These are phyloP conservation scores for Rubus parviflorus DNA, from an alignment of 306 rosid species.

Conservation along the genomic window DNA sequence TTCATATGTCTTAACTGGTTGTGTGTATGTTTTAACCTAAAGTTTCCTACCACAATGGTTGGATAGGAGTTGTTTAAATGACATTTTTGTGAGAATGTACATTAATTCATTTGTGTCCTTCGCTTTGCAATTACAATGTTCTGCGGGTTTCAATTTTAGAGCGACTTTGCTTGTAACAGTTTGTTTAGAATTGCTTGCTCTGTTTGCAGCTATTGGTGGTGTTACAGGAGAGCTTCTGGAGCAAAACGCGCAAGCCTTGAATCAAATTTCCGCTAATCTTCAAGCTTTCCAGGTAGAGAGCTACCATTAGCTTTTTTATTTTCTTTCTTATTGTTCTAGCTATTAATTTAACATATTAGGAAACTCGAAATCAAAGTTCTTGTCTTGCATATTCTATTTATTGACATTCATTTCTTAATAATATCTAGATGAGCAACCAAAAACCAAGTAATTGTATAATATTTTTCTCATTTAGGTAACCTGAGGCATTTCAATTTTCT, in stretches of 20 bases:
- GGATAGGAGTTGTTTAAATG: neutral
- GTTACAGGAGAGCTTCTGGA: constrained; percentile 51
- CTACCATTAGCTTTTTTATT: neutral
- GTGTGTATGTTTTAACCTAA: neutral
- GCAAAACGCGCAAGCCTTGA: constrained; percentile 45
- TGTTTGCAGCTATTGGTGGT: constrained; percentile 50
- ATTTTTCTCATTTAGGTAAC: neutral
- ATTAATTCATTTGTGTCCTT: neutral
- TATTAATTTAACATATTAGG: neutral
- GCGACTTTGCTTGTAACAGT: neutral
- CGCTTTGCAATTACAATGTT: neutral
- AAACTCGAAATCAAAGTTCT: neutral
- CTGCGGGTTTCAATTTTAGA: neutral
- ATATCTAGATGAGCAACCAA: neutral
- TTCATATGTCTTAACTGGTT: neutral
- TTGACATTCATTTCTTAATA: neutral
- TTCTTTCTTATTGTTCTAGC: neutral
- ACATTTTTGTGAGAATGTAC: neutral
- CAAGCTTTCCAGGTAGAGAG: constrained; percentile 44
- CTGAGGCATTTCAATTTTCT: neutral
- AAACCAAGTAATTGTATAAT: neutral
- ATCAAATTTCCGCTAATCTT: constrained; percentile 47
- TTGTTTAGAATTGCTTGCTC: constrained; percentile 7
- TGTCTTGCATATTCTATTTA: neutral
- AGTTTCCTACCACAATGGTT: neutral